phyloP scores from a whole-genome alignment of 78 protist genomes.

The Guillardia theta region DNA sequence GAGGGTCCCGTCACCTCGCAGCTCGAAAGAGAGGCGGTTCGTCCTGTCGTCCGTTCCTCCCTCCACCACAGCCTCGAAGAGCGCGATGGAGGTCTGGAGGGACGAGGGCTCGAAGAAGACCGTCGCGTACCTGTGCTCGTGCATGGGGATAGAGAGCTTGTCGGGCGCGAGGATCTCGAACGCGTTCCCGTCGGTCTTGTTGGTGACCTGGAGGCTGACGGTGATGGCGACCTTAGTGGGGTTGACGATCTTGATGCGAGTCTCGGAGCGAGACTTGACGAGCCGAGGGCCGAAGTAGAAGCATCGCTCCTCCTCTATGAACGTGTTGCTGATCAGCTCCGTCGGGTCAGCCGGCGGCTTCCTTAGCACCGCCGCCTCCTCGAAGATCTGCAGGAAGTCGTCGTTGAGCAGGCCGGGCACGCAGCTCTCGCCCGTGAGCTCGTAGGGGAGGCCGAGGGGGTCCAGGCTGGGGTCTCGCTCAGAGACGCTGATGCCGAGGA shows the following conservation, averaged over 20 bases:
- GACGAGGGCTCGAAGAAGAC: constrained; percentile 59
- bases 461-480: constrained; percentile 53
- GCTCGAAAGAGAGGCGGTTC: constrained; percentile 50
- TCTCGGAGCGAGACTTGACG: not conserved
- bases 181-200: not conserved
- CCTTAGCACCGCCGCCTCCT: constrained; percentile 63
- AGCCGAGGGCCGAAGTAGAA: constrained; percentile 66
- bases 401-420: constrained; percentile 70
- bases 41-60: constrained; percentile 48
- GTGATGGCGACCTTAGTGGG: constrained; percentile 65
- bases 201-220: not conserved
- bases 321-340: constrained; percentile 37
- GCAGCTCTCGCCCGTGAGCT: constrained; percentile 74
- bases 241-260: constrained; percentile 67
- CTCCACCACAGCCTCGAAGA: constrained; percentile 70
- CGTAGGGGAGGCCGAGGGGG: constrained; percentile 55
- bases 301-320: constrained; percentile 50
- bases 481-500: constrained; percentile 49
- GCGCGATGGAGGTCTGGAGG: constrained; percentile 44
- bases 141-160: constrained; percentile 59
- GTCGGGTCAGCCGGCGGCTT: not conserved
- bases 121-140: constrained; percentile 71
- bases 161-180: constrained; percentile 20
- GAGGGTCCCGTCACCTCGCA: constrained; percentile 77
- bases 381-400: constrained; percentile 69